These are phyloP conservation scores for Penicillium longicatenatum DNA, from an alignment of 495 filamentous ascomycete species.

Conservation along the genomic window DNA sequence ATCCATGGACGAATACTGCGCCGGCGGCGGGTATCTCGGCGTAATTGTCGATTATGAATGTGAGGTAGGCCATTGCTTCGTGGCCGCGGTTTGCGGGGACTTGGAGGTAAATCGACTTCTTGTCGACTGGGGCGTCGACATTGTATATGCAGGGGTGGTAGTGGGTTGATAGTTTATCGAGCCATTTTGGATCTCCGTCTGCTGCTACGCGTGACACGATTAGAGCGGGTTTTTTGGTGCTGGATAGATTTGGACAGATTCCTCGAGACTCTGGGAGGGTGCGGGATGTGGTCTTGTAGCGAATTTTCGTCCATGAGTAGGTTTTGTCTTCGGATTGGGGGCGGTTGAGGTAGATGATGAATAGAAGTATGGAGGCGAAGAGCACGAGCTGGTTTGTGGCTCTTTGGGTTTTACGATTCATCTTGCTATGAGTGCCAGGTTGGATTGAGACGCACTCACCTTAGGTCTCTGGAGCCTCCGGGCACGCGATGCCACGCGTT, in stretches of 20 bases:
- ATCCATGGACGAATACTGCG: slow-evolving; percentile 48
- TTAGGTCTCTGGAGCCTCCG: not conserved
- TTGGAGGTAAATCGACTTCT: slow-evolving; percentile 42
- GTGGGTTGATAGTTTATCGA: slow-evolving; percentile 26
- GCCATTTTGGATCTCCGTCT: slow-evolving; percentile 43
- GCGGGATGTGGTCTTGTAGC: slow-evolving; percentile 35
- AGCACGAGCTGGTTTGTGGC: slow-evolving; percentile 31
- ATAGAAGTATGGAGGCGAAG: slow-evolving; percentile 30
- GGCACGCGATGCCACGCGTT: not conserved
- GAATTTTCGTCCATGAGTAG: slow-evolving; percentile 41
- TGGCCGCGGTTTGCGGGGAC: slow-evolving; percentile 66
- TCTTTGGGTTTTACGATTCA: slow-evolving; percentile 27
- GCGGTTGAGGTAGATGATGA: slow-evolving; percentile 38
- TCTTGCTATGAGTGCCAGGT: slow-evolving; percentile 12
- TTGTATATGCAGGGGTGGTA: slow-evolving; percentile 55
- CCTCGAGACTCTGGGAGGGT: slow-evolving; percentile 31
- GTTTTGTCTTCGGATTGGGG: slow-evolving; percentile 27
- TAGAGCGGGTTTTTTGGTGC: slow-evolving; percentile 38
- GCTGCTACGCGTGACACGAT: slow-evolving; percentile 37
- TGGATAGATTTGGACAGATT: slow-evolving; percentile 36
- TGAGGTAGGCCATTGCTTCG: slow-evolving; percentile 68
- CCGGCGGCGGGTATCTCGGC: slow-evolving; percentile 52
- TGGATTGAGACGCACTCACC: not conserved
- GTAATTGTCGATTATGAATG: slow-evolving; percentile 69
- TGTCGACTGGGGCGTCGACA: slow-evolving; percentile 52